Base-by-base conservation (phyloP, 805 yeast genomes). In the Wickerhamomyces alni region DNA sequence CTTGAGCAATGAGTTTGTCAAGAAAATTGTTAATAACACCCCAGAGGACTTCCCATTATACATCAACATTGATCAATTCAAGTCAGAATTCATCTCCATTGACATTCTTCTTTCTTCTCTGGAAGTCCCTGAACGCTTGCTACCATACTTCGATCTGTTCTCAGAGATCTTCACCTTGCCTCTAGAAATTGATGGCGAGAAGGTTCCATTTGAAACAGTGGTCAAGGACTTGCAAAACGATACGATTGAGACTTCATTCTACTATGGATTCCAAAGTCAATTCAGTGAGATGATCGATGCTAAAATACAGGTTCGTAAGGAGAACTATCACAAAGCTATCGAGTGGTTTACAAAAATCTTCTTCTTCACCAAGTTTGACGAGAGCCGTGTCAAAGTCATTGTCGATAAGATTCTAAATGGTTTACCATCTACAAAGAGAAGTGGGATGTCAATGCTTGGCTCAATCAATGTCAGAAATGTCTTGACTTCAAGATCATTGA, bases 31-130 rank as follows among this genome's bases (percentile, higher is more conserved):
- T 8, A 30, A 44, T 2, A 47, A 55, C 10, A 58, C 59, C 46
- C 79, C 82, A 22, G 38, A 49, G 1, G 66, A 71, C 37, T 70
- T 82, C 45, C 87, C 89, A 5, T 59, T 89, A 29, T 80, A 77
- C 45, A 57, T 89, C 37, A 93, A 87, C 55, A 72, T 84, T 50
- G 97, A 93, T 59, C 76, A 82, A 46, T 82, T 76, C 54, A 74
- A 80, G 39, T 85, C 96, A 1, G 80, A 84, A 52, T 93, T 91
- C 56, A 75, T 86, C 27, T 77, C 83, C 12, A 68, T 88, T 17
- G 75, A 79, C 42, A 56, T 87, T 29, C 58, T 81, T 28, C 58
- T 85, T 54, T 74, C 81, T 9, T 75, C 86, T 1, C 70, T 64
- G 33, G 68, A 52, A 34, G 66, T 77, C 17, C 81, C 74, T 37